Evolutionary conservation across 2,329 filamentous ascomycete genomes (phyloP), one percentile per base, ranked within the genome.

Genomic region (Trichoderma polysporum): DNA sequence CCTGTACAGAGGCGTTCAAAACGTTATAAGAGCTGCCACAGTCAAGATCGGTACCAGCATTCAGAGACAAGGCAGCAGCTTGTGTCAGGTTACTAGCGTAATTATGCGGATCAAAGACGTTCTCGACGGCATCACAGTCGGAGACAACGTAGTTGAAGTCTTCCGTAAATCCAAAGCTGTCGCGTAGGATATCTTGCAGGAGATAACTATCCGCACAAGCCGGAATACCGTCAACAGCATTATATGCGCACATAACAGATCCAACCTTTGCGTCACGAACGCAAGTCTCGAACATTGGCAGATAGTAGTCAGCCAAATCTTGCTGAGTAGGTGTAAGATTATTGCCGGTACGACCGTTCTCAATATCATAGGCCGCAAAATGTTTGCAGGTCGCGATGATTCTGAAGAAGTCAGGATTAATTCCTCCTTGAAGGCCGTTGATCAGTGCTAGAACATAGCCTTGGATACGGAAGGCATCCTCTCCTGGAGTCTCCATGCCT

Each of bases 271-370:
- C 82, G 72, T 88, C 85, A 12, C 84, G 80, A 52, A 84, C 86
- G 74, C 88, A 90, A 74, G 83, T 83, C 72, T 89, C 80, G 77
- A 91, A 91, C 0, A 88, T 84, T 1, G 86, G 88, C 47, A 90
- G 81, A 72, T 90, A 91, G 76, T 91, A 91, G 71, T 91, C 89
- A 0, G 84, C 82, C 4, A 91, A 77, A 68, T 92, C 89, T 70
- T 91, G 89, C 57, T 81, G 78, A 10, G 81, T 79, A 67, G 89
- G 84, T 13, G 82, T 78, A 6, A 87, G 83, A 72, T 90, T 81
- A 68, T 87, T 89, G 17, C 82, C 81, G 73, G 84, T 81, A 12
- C 84, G 78, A 77, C 82, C 83, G 25, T 73, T 66, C 71, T 88
- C 86, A 2, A 86, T 73, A 72, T 88, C 86, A 70, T 88, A 87